A percentile compares a stretch with the other conserved stretches of the same genome.
These are phyloP conservation scores for Lavandula angustifolia DNA, from an alignment of 257 asterid genomes.

Conservation along the genomic window DNA sequence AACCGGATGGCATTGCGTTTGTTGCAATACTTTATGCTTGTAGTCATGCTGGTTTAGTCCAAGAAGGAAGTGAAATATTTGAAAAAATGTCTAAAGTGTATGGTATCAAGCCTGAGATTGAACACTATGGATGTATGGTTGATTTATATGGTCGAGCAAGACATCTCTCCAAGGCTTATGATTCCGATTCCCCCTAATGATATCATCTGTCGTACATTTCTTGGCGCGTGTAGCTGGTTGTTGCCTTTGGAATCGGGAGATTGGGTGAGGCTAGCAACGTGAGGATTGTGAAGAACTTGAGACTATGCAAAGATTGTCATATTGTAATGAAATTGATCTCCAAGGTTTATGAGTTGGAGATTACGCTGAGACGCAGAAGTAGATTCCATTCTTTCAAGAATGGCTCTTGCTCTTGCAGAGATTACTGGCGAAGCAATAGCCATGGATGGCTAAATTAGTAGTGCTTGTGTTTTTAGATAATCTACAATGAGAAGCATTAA, in stretches of 20 bases:
- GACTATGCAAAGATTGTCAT: constrained; percentile 77
- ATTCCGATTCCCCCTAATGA: constrained; percentile 70
- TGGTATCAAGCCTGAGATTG: constrained; percentile 57
- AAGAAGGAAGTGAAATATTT: constrained; percentile 56
- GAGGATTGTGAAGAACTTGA: constrained; percentile 70
- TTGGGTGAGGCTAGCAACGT: constrained; percentile 40
- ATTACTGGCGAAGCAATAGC: constrained; percentile 50
- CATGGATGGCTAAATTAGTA: too few relatives aligned
- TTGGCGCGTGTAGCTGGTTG: constrained; percentile 85
- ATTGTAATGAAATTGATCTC: constrained; percentile 68
- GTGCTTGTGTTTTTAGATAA: too few relatives aligned
- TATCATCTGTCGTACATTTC: constrained; percentile 84
- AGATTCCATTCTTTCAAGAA: constrained; percentile 60
- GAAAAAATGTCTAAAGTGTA: constrained; percentile 57
- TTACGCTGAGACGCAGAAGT: constrained; percentile 68
- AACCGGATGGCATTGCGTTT: constrained; percentile 64
- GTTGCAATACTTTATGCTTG: constrained; percentile 76
- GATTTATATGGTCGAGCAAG: constrained; percentile 86
- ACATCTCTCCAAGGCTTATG: constrained; percentile 58
- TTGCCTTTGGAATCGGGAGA: constrained; percentile 67
- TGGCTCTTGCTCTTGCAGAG: constrained; percentile 69
- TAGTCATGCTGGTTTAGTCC: constrained; percentile 80
- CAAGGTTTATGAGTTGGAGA: constrained; percentile 50
- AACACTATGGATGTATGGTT: constrained; percentile 96
- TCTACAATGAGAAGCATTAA: too few relatives aligned